Base-by-base conservation (phyloP, 306 rosid genomes). In the Vachellia collinsii region DNA sequence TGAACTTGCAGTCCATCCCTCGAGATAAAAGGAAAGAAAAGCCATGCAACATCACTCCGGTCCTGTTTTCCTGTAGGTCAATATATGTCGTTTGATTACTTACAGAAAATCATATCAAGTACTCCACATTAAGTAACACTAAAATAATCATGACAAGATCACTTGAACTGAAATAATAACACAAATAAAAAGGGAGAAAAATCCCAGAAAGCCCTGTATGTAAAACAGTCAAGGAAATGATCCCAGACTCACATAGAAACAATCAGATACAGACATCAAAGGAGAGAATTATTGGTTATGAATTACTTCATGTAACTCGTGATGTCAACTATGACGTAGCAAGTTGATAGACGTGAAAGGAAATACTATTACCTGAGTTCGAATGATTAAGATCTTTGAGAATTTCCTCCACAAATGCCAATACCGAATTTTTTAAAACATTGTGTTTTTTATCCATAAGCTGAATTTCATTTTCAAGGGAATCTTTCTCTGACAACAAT, bases 401-500 rank as follows among this genome's bases (percentile, higher is more conserved):
- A 29, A 29, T 29, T 29, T 29, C 34, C 34, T 29, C 34, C 34
- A 29, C 34, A 29, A 29, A 29, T 29, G 34, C 34, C 34, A 29
- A 2, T 29, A 29, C 34, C 34, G 34, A 29, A 29, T 29, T 29
- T 29, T 29, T 29, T 29, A 29, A 29, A 29, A 29, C 34, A 29
- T 29, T 29, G 34, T 29, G 34, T 2, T 29, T 29, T 29, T 29
- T 29, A 29, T 29, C 34, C 34, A 29, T 29, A 29, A 29, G 34
- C 34, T 29, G 34, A 29, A 29, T 29, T 29, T 29, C 34, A 29
- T 29, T 29, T 29, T 29, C 34, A 29, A 29, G 34, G 34, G 34
- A 29, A 29, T 29, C 34, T 29, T 29, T 29, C 34, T 29, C 34
- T 1, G 84, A 86, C 61, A 89, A 44, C 78, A 88, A 67, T 43